phyloP scores from a whole-genome alignment of 129 eudicot species.

The Helianthus tuberosus region DNA sequence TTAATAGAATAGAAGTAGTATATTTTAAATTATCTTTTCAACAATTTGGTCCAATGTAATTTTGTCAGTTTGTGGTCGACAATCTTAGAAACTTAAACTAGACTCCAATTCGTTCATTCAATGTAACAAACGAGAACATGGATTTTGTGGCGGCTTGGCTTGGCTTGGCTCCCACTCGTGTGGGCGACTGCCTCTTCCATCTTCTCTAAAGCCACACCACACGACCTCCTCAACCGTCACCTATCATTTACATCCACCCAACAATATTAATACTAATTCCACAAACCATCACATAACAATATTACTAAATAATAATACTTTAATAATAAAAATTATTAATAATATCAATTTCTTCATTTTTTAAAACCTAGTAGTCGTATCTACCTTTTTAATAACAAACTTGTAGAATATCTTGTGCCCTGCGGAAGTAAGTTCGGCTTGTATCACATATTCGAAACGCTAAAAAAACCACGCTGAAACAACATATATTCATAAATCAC shows the following conservation, averaged over 20 bases:
- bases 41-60: no score
- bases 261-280: no score
- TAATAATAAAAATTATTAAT: neutral
- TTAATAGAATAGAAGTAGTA: no score
- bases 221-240: slow-evolving; percentile 3
- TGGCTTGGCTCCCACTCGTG: slow-evolving; percentile 2
- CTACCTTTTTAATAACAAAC: neutral
- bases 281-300: neutral
- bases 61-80: neutral
- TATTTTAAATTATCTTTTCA: neutral
- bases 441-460: no score
- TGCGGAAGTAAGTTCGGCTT: no score
- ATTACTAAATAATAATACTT: neutral
- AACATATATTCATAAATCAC: no score
- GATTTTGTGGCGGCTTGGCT: slow-evolving; percentile 42
- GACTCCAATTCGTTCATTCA: neutral
- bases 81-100: slow-evolving; percentile 10
- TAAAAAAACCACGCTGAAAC: no score
- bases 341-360: neutral
- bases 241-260: neutral
- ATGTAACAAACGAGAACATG: neutral
- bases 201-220: slow-evolving; percentile 27
- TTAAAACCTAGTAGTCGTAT: neutral
- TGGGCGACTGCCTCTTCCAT: slow-evolving; percentile 33
- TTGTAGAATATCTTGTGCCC: no score